Evolutionary conservation across 73 alveolate genomes (phyloP).

Genomic region (Tetrahymena thermophila): DNA sequence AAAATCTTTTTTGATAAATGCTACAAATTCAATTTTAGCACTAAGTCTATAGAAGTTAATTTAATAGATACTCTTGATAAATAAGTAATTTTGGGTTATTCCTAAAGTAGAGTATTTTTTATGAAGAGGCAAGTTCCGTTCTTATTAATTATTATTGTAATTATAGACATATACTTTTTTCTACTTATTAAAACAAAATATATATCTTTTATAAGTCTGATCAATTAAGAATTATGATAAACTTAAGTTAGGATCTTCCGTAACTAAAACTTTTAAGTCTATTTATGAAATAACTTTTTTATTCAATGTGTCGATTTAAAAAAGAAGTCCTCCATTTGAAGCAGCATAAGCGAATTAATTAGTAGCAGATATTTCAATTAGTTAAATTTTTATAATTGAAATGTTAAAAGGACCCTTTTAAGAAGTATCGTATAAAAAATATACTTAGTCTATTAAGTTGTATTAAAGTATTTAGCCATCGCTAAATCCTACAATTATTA

Average conservation of each 20-base stretch:
- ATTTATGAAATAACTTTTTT: too few relatives aligned
- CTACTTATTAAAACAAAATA: neutral
- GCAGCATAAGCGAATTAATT: neutral
- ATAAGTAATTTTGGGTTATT: too few relatives aligned
- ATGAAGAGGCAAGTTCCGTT: neutral
- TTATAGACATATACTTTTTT: neutral
- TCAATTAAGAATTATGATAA: neutral
- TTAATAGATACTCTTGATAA: too few relatives aligned
- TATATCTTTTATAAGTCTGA: neutral
- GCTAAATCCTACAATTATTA: neutral
- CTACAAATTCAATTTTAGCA: too few relatives aligned
- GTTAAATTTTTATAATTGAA: too few relatives aligned
- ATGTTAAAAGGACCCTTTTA: neutral
- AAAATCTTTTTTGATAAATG: too few relatives aligned
- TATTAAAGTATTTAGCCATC: neutral
- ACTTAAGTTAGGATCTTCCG: neutral
- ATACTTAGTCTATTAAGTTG: neutral
- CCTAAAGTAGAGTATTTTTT: too few relatives aligned
- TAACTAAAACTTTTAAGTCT: neutral
- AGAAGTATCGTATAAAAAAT: neutral
- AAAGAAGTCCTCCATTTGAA: neutral
- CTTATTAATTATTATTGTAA: neutral
- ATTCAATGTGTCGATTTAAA: neutral
- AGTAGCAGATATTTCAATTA: neutral
- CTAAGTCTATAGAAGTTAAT: too few relatives aligned